Evolutionary conservation across 2,329 filamentous ascomycete species (phyloP).

Genomic region (Hypoxylon sp.): DNA sequence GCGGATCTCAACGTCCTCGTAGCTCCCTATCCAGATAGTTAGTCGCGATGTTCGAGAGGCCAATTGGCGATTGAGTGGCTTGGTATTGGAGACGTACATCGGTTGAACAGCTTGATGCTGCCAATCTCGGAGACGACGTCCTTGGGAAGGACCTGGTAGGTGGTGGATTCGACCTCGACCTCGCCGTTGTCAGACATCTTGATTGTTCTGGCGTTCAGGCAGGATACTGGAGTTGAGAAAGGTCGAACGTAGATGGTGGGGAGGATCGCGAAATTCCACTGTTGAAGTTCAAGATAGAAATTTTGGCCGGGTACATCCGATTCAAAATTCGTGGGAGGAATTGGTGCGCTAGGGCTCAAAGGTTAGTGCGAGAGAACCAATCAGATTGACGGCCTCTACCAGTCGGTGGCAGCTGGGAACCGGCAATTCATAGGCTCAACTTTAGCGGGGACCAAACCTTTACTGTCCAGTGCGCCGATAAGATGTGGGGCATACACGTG

Average conservation of each 20-base stretch:
- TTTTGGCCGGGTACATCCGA: conserved; percentile 52
- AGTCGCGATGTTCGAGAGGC: conserved; percentile 48
- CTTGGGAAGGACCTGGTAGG: conserved; percentile 79
- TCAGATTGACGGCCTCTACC: conserved; percentile 13
- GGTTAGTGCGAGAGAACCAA: conserved; percentile 30
- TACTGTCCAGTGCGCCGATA: neutral
- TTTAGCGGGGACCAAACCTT: neutral
- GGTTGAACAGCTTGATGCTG: conserved; percentile 86
- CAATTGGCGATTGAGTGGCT: conserved; percentile 25
- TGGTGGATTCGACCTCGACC: conserved; percentile 81
- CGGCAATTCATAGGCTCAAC: conserved; percentile 27
- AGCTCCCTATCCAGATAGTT: conserved; percentile 65
- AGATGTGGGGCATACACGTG: conserved; percentile 27
- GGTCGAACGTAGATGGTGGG: conserved; percentile 51
- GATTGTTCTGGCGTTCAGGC: conserved; percentile 51
- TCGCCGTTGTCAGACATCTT: conserved; percentile 86
- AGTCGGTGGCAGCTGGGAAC: conserved; percentile 32
- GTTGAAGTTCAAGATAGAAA: conserved; percentile 51
- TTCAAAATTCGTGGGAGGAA: conserved; percentile 48
- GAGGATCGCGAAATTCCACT: conserved; percentile 53
- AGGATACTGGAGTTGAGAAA: conserved; percentile 37
- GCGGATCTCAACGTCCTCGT: conserved; percentile 99
- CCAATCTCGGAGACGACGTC: conserved; percentile 83
- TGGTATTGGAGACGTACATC: conserved; percentile 50
- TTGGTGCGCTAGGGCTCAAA: conserved; percentile 46